phyloP scores from a whole-genome alignment of 1,139 yeast species.

The Candida albicans region DNA sequence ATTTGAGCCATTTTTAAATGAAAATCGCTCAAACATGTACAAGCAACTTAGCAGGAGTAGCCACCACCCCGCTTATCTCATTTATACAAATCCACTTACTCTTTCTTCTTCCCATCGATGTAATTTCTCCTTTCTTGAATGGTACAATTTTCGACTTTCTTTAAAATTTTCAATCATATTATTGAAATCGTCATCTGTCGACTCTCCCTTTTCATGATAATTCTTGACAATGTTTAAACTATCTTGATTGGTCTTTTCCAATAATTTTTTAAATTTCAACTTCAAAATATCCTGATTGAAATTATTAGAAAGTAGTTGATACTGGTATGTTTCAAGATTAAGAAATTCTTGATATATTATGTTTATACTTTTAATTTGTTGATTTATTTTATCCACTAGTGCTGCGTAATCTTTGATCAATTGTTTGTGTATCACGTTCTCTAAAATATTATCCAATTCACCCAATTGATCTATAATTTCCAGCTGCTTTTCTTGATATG shows the following conservation, averaged over 20 bases:
- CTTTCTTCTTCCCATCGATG: conserved; percentile 68
- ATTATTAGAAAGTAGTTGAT: conserved; percentile 40
- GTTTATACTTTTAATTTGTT: conserved; percentile 27
- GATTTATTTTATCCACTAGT: conserved; percentile 25
- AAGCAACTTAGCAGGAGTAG: not conserved
- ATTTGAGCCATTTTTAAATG: not conserved
- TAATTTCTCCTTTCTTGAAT: conserved; percentile 57
- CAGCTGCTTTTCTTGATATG: conserved; percentile 22
- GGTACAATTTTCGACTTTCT: conserved; percentile 47
- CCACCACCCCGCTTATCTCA: not conserved
- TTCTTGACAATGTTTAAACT: conserved; percentile 21
- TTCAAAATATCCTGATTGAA: conserved; percentile 35
- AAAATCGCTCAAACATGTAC: not conserved
- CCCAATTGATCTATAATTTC: conserved; percentile 18
- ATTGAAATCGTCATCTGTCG: conserved; percentile 19
- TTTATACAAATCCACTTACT: conserved; percentile 49
- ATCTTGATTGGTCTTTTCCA: conserved; percentile 25
- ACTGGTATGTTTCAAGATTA: conserved; percentile 39
- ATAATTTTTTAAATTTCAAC: conserved; percentile 27
- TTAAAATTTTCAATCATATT: conserved; percentile 47
- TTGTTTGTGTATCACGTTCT: conserved; percentile 10
- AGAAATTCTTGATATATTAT: conserved; percentile 33
- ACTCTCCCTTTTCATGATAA: conserved; percentile 4
- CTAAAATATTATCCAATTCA: conserved; percentile 25
- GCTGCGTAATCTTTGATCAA: conserved; percentile 29